phyloP scores from a whole-genome alignment of 164 flowering plant species.

The Euptelea pleiosperma region DNA sequence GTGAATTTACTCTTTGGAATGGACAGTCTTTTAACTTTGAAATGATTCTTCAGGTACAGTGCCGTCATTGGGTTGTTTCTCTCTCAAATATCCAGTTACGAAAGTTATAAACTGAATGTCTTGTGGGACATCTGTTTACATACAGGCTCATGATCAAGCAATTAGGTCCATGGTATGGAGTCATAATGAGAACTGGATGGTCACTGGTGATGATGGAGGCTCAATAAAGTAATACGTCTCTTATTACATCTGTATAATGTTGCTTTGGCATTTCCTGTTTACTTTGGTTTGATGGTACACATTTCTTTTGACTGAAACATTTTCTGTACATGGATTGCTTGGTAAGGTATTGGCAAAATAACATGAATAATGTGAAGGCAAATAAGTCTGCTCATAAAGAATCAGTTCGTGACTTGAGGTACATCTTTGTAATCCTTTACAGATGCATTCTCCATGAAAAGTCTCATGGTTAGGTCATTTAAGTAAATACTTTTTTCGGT shows the following conservation, averaged over 20 bases:
- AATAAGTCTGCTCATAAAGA: constrained; percentile 96
- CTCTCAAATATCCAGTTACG: background rate
- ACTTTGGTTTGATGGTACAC: background rate
- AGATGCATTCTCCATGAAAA: background rate
- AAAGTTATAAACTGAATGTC: background rate
- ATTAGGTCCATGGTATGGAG: constrained; percentile 99
- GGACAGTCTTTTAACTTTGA: constrained; percentile 99
- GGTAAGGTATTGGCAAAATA: constrained; percentile 95
- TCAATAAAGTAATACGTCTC: constrained; percentile 65
- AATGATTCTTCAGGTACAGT: constrained; percentile 93
- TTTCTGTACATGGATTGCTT: background rate
- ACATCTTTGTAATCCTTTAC: background rate
- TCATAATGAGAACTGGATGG: constrained; percentile 99
- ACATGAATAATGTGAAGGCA: constrained; percentile 97
- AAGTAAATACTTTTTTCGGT: constrained; percentile 10
- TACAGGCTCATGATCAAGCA: constrained; percentile 98
- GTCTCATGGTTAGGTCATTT: background rate
- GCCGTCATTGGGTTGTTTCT: constrained; percentile 2
- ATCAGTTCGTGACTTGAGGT: constrained; percentile 97
- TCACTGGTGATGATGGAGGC: constrained; percentile 98
- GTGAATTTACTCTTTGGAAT: constrained; percentile 99
- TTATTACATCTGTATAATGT: background rate
- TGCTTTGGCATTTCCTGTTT: constrained; percentile 1
- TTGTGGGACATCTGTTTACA: constrained; percentile 5
- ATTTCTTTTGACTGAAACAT: background rate